phyloP scores from a whole-genome alignment of 1,139 yeast species.

The Insectozyma bohioensis region DNA sequence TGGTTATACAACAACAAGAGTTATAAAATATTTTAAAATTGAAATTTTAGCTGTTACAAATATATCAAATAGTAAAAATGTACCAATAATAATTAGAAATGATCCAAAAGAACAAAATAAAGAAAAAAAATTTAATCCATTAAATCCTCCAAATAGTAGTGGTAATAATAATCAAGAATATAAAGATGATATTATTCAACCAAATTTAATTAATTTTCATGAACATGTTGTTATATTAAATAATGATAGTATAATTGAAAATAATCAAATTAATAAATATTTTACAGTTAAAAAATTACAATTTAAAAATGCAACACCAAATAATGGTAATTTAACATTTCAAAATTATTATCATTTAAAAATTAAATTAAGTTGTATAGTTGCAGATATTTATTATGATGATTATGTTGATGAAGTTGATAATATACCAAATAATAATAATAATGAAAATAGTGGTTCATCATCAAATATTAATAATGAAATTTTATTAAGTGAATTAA shows the following conservation, averaged over 20 bases:
- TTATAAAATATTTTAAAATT: constrained; percentile 40
- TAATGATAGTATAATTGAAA: constrained; percentile 20
- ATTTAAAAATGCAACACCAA: constrained; percentile 64
- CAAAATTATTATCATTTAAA: constrained; percentile 57
- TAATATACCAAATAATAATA: constrained; percentile 9
- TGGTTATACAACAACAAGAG: constrained; percentile 37
- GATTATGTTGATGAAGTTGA: constrained; percentile 37
- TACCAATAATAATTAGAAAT: constrained; percentile 30
- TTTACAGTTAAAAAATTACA: constrained; percentile 47
- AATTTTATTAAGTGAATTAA: constrained; percentile 31
- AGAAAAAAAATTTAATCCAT: constrained; percentile 17
- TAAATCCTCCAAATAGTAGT: too few species aligned
- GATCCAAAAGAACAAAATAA: constrained; percentile 23
- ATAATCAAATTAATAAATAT: constrained; percentile 31
- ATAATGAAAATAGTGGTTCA: too few species aligned
- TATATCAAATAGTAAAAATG: constrained; percentile 25
- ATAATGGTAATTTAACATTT: constrained; percentile 56
- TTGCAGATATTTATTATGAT: constrained; percentile 45
- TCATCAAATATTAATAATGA: constrained; percentile 28
- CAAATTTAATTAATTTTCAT: constrained; percentile 21
- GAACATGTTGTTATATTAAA: constrained; percentile 35
- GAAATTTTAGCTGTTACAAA: constrained; percentile 40
- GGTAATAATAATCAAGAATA: constrained; percentile 9
- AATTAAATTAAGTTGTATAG: constrained; percentile 44
- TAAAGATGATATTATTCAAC: constrained; percentile 22